Conservation (phyloP, 352 stramenopile species). For the Globisporangium ultimum region DNA sequence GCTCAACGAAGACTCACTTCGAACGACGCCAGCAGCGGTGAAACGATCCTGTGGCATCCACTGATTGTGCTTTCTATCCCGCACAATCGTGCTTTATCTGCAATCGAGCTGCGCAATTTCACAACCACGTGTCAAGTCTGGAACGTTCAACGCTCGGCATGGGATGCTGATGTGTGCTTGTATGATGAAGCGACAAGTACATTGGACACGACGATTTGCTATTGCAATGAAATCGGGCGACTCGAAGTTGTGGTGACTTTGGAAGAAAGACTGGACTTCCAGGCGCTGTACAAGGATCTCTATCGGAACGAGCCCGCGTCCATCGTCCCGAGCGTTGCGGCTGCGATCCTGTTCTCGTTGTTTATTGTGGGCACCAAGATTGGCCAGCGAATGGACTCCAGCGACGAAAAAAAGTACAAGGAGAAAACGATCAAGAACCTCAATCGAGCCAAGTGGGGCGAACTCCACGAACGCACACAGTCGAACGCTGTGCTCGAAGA, state of each 20-base stretch:
- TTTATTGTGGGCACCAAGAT: constrained; percentile 29
- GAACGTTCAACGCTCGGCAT: constrained; percentile 30
- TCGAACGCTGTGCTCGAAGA: constrained; percentile 32
- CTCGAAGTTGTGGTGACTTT: constrained; percentile 66
- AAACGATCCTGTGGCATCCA: constrained; percentile 27
- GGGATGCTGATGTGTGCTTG: constrained; percentile 51
- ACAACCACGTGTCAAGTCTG: constrained; percentile 56
- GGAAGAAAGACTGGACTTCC: constrained; percentile 65
- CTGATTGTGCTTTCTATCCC: constrained; percentile 48
- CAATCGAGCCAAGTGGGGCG: constrained; percentile 61
- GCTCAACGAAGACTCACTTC: constrained; percentile 5
- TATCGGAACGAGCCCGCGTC: constrained; percentile 64
- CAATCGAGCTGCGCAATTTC: constrained; percentile 55
- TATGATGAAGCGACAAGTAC: constrained; percentile 52
- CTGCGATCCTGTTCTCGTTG: constrained; percentile 33
- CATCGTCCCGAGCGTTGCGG: constrained; percentile 33
- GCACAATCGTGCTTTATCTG: constrained; percentile 35
- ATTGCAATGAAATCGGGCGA: constrained; percentile 34
- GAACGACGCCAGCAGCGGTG: neutral
- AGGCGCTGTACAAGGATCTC: constrained; percentile 42
- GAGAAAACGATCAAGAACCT: constrained; percentile 51
- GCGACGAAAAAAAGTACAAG: constrained; percentile 42
- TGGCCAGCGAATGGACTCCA: constrained; percentile 31
- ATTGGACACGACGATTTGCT: constrained; percentile 41
- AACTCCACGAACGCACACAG: constrained; percentile 46